Conservation (phyloP, 2,329 filamentous ascomycete species). For the Mollisia scopiformis region DNA sequence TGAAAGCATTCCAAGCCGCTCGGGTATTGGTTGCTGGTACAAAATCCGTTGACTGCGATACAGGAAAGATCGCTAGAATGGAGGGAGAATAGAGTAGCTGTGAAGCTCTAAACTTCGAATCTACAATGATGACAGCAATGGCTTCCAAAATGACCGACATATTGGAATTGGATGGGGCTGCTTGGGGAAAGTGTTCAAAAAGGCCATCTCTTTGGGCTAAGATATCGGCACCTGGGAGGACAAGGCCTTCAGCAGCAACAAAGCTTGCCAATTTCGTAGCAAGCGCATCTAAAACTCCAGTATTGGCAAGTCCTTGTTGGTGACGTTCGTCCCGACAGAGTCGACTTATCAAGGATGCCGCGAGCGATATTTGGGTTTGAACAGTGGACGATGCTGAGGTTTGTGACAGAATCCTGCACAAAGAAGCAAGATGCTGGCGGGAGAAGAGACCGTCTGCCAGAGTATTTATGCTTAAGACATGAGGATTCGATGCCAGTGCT, state of each 20-base stretch:
- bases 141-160: constrained; percentile 76
- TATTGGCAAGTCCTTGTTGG: constrained; percentile 71
- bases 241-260: constrained; percentile 67
- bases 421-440: constrained; percentile 59
- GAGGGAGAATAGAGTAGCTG: constrained; percentile 70
- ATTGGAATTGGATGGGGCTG: constrained; percentile 60
- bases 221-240: constrained; percentile 66
- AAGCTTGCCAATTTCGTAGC: constrained; percentile 74
- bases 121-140: constrained; percentile 73
- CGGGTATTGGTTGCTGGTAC: constrained; percentile 50
- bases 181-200: constrained; percentile 59
- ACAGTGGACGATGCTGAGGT: constrained; percentile 52
- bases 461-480: constrained; percentile 49
- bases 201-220: constrained; percentile 57
- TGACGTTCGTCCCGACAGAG: constrained; percentile 72
- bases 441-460: constrained; percentile 70
- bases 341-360: constrained; percentile 56
- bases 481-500: constrained; percentile 54
- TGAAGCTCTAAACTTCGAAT: constrained; percentile 78
- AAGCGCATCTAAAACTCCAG: constrained; percentile 77
- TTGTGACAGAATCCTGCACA: constrained; percentile 68
- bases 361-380: constrained; percentile 65
- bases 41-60: constrained; percentile 50
- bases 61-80: constrained; percentile 70
- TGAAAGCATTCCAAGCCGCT: constrained; percentile 55